Evolutionary conservation across 257 asterid species (phyloP), one percentile per base, ranked within the genome.

Genomic region (Petunia secreta): DNA sequence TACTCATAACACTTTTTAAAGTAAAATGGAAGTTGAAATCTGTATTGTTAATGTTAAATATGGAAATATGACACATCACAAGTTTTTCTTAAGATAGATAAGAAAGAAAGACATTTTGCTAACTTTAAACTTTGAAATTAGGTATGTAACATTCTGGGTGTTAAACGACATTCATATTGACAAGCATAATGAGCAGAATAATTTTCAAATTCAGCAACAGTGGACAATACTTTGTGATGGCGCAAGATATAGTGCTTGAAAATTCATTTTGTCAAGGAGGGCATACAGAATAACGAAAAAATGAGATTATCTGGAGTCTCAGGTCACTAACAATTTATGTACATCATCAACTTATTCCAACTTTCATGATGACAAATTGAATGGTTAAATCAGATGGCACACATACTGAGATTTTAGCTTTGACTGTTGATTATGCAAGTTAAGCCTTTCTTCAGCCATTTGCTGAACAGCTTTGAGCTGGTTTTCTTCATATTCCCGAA

Each of bases 401-500:
- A 85, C 97, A 75, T 91, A 96, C 99, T 94, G 99, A 78, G 89
- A 94, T 79, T 94, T 94, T 77, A 96, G 91, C 88, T 96, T 96
- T 13, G 99, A 92, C 80, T 91, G 97, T 90, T 94, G 99, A 87
- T 91, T 94, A 84, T 91, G 97, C 87, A 96, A 86, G 88, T 88
- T 87, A 81, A 91, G 92, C 90, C 94, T 91, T 85, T 94, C 94
- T 54, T 97, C 95, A 79, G 97, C 94, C 89, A 89, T 90, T 80
- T 92, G 91, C 86, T 92, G 95, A 77, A 91, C 90, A 80, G 91
- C 99, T 89, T 94, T 94, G 83, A 96, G 98, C 87, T 96, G 96
- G 86, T 91, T 91, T 86, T 94, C 98, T 87, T 96, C 99, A 85
- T 94, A 96, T 87, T 96, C 99, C 59, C 98, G 97, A 78, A 96